A percentile compares a stretch with the other conserved stretches of the same genome.
phyloP scores from a whole-genome alignment of 2,329 filamentous ascomycete genomes.

The Hymenoscyphus linearis region DNA sequence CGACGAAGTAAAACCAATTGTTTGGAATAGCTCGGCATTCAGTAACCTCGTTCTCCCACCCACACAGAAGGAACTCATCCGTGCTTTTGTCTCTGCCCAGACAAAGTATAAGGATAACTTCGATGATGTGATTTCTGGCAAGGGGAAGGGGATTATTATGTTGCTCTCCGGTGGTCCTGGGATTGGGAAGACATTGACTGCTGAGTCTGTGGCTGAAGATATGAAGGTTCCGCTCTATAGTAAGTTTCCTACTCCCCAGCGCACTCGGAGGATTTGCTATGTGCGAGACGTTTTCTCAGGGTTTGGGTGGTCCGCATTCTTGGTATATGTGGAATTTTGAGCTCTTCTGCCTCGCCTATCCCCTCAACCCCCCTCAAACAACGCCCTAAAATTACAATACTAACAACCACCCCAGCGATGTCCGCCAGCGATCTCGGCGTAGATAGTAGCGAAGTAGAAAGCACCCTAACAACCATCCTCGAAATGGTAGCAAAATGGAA shows the following conservation, averaged over 20 bases:
- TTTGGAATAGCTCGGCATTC: slow-evolving; percentile 46
- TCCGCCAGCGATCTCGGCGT: slow-evolving; percentile 45
- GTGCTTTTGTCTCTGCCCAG: slow-evolving; percentile 45
- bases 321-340: too few species aligned
- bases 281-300: too few species aligned
- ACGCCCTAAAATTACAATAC: not conserved
- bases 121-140: slow-evolving; percentile 48
- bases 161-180: slow-evolving; percentile 44
- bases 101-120: slow-evolving; percentile 38
- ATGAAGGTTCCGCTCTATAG: slow-evolving; percentile 26
- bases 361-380: not conserved
- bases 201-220: slow-evolving; percentile 28
- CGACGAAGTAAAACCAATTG: slow-evolving; percentile 39
- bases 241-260: too few species aligned
- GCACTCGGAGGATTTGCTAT: too few species aligned
- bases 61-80: slow-evolving; percentile 47
- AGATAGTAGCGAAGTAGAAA: slow-evolving; percentile 27
- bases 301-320: too few species aligned
- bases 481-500: slow-evolving; percentile 71
- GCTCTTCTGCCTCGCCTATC: not conserved
- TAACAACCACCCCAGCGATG: slow-evolving; percentile 15
- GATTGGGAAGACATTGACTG: slow-evolving; percentile 42
- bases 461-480: slow-evolving; percentile 50
- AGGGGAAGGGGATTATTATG: slow-evolving; percentile 47
- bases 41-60: slow-evolving; percentile 43